Evolutionary conservation across 1,284 basidiomycete genomes (phyloP), one percentile per base, ranked within the genome.

Genomic region (Austroboletus rostrupii): DNA sequence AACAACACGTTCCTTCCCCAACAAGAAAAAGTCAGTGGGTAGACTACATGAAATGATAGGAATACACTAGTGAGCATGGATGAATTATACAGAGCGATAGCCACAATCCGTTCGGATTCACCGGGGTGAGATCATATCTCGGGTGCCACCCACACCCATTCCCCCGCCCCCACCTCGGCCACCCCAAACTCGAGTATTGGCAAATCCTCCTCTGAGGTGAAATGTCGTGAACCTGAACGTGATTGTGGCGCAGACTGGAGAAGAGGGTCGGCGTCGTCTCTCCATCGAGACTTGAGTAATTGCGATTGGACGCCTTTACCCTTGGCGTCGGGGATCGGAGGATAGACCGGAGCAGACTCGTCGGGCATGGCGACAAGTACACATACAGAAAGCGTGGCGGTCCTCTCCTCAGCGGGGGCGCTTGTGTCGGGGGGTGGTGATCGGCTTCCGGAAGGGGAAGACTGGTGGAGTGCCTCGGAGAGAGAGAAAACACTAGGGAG

Each of bases 291-390:
- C 23, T 26, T 45, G n/a, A 41, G 55, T 9, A 13, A 8, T 16
- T 13, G 35, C n/a, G 37, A 45, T 32, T 55, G 48, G 0, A 52
- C 49, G 16, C 39, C 38, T 37, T 65, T 61, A 5, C 59, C 62
- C 43, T 65, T 65, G 50, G 33, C 20, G 26, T 42, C 39, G 32
- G 37, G 14, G 12, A 31, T 2, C 1, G 23, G 37, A 21, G 28
- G 50, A 45, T 52, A 19, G 2, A 38, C 45, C 0, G 57, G 51
- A 0, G 52, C 28, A 13, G 52, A 47, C 14, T 26, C 28, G 19
- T 75, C 71, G 3, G 84, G 84, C 83, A 87, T 85, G 31, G 77
- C 72, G 49, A 87, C 72, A 48, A 87, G 70, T 7, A 86, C 76
- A 21, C 79, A 73, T 12, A 86, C 71, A 76, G 62, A 53, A 37